Conservation (phyloP, 306 rosid genomes). For the Malus fusca region DNA sequence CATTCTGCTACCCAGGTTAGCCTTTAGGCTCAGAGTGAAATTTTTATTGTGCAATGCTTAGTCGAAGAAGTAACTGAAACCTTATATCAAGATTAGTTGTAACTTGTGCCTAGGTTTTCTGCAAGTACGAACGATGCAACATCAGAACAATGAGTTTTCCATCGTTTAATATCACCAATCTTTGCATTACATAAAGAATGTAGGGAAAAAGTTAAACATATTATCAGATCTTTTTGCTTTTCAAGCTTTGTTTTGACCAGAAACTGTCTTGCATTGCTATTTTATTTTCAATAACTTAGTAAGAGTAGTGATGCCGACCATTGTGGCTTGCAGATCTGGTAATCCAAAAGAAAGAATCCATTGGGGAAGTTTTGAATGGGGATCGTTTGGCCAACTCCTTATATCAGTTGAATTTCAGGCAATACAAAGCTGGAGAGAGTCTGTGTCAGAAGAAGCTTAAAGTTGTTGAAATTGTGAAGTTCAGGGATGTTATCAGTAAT, state of each 20-base stretch:
- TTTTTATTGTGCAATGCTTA: slow-evolving; percentile 3
- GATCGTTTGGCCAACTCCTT: slow-evolving; percentile 63
- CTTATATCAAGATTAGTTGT: neutral
- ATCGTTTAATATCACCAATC: neutral
- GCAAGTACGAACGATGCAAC: neutral
- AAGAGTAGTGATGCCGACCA: slow-evolving; percentile 5
- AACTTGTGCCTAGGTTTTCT: neutral
- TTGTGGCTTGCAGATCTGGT: slow-evolving; percentile 51
- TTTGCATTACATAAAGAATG: neutral
- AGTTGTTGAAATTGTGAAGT: slow-evolving; percentile 43
- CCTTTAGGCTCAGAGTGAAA: slow-evolving; percentile 8
- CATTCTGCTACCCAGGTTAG: slow-evolving; percentile 85
- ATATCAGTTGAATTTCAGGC: slow-evolving; percentile 55
- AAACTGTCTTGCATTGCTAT: neutral
- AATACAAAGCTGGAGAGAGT: slow-evolving; percentile 32
- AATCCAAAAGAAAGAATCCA: slow-evolving; percentile 62
- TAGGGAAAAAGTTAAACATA: neutral
- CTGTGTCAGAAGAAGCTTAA: slow-evolving; percentile 54
- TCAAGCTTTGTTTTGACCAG: neutral
- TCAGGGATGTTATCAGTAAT: slow-evolving; percentile 53
- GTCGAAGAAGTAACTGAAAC: neutral
- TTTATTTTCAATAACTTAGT: neutral
- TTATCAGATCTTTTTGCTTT: neutral
- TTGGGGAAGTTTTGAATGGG: slow-evolving; percentile 82
- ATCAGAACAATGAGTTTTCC: neutral